phyloP scores from a whole-genome alignment of 2,329 filamentous ascomycete genomes.

The Penicillium sp. region DNA sequence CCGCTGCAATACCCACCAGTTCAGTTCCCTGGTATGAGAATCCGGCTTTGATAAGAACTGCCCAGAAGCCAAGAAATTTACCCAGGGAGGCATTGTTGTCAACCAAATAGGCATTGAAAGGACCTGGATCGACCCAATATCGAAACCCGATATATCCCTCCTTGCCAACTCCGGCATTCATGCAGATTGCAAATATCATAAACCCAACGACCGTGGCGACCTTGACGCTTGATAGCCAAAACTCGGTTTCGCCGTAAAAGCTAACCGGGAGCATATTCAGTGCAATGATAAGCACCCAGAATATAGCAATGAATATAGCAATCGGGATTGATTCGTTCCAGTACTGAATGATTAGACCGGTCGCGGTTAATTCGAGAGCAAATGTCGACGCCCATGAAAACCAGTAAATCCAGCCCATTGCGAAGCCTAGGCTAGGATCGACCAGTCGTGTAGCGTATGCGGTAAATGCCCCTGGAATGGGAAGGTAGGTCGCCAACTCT shows the following conservation, averaged over 20 bases:
- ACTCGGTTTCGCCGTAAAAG: slow-evolving; percentile 78
- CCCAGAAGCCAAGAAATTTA: slow-evolving; percentile 68
- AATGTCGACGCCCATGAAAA: slow-evolving; percentile 55
- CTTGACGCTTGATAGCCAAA: slow-evolving; percentile 79
- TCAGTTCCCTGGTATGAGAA: slow-evolving; percentile 66
- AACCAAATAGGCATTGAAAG: slow-evolving; percentile 5
- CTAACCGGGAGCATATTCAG: slow-evolving; percentile 75
- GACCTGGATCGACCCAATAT: slow-evolving; percentile 13
- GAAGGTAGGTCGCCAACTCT: slow-evolving; percentile 79
- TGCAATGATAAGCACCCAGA: slow-evolving; percentile 72
- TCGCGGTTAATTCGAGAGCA: slow-evolving; percentile 74
- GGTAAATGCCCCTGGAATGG: slow-evolving; percentile 77
- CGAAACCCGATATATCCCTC: slow-evolving; percentile 60
- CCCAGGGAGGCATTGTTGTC: slow-evolving; percentile 64
- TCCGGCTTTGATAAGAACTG: slow-evolving; percentile 53
- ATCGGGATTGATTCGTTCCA: slow-evolving; percentile 69
- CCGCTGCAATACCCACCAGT: slow-evolving; percentile 77
- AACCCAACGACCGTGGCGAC: slow-evolving; percentile 48
- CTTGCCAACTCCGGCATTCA: slow-evolving; percentile 63
- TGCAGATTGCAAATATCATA: slow-evolving; percentile 62
- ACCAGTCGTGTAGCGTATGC: slow-evolving; percentile 77
- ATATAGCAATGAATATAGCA: slow-evolving; percentile 74
- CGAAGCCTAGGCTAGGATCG: slow-evolving; percentile 73
- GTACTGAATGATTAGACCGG: slow-evolving; percentile 77
- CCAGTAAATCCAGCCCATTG: slow-evolving; percentile 86